Base-by-base conservation (phyloP, 129 eudicot species). In the Smallanthus sonchifolius region DNA sequence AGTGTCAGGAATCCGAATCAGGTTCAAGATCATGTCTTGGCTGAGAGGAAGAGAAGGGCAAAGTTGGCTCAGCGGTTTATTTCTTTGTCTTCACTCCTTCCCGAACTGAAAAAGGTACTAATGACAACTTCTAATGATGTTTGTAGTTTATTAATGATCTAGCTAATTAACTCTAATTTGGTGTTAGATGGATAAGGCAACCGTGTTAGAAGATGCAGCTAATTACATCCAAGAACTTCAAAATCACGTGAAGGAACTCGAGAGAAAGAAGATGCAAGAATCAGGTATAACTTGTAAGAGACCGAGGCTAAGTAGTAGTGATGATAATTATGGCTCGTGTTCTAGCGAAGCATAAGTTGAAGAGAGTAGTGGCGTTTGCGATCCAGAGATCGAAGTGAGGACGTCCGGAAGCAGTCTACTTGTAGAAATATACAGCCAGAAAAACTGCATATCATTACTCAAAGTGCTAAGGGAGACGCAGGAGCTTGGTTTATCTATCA, bases 81-180 rank as follows among this genome's bases (percentile, higher is more conserved):
- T 2, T 82, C 84, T 10, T 79, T 89, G 51, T 81, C 96, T 3
- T 74, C 91, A 61, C 82, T 89, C 36, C 74, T 89, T 68, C 96
- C 96, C 39, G 87, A 84, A 32, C 74, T 84, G 5, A 84, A 84
- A 68, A 84, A 84, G 87, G 87, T 84, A 74, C 47, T 6, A 6
- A 30, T 73, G 49, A 19, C 15, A 35, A 37, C 15, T 65, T 39
- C 10, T 24, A 24, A 24, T 24, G 30, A 24, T 24, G 1, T 24
- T 24, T 24, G 30, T 24, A 24, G 30, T 24, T 24, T 24, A 24
- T 24, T 24, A 24, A 24, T 24, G 30, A 24, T 24, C 30, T 24
- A 0, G 69, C 75, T 1, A 84, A 72, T 52, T 84, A 84, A 72
- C 61, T 84, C 54, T 77, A 80, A 55, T 49, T 24, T 24, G 30